Evolutionary conservation across 352 stramenopile genomes (phyloP).

Genomic region (Globisporangium megalacanthum): DNA sequence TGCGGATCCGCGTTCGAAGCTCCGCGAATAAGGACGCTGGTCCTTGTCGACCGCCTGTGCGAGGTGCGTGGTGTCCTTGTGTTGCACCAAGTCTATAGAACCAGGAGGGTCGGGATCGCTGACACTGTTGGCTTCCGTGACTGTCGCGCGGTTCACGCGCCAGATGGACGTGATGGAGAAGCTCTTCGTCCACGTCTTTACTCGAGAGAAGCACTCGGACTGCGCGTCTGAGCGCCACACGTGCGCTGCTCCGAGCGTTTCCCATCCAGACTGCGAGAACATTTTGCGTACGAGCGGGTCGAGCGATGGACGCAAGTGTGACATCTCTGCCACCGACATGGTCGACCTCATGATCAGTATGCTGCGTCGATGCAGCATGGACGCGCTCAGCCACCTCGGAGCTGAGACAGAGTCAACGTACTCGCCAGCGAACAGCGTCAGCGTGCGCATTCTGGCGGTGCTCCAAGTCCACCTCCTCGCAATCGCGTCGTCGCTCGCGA

Average conservation of each 20-base stretch:
- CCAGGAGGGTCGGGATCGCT: too few species aligned
- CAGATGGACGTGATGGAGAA: conserved; percentile 22
- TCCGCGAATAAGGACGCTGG: conserved; percentile 14
- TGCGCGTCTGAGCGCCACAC: not conserved
- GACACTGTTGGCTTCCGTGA: too few species aligned
- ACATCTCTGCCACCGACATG: not conserved
- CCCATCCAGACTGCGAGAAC: not conserved
- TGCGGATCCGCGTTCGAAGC: not conserved
- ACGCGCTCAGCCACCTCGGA: conserved; percentile 10
- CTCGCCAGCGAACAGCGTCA: not conserved
- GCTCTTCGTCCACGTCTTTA: conserved; percentile 14
- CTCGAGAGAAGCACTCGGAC: not conserved
- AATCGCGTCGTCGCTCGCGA: conserved; percentile 10
- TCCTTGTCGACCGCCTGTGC: conserved; percentile 21
- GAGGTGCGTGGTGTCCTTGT: conserved; percentile 11
- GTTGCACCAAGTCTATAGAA: too few species aligned
- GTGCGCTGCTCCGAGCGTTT: not conserved
- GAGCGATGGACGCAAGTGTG: not conserved
- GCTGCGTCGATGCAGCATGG: conserved; percentile 6
- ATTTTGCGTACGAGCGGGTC: not conserved
- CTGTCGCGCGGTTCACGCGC: not conserved
- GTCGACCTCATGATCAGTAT: conserved; percentile 8
- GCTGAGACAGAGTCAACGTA: not conserved
- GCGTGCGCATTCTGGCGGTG: conserved; percentile 25
- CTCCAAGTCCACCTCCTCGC: conserved; percentile 42